Evolutionary conservation across 306 rosid genomes (phyloP).

Genomic region (Nissolia schottii): DNA sequence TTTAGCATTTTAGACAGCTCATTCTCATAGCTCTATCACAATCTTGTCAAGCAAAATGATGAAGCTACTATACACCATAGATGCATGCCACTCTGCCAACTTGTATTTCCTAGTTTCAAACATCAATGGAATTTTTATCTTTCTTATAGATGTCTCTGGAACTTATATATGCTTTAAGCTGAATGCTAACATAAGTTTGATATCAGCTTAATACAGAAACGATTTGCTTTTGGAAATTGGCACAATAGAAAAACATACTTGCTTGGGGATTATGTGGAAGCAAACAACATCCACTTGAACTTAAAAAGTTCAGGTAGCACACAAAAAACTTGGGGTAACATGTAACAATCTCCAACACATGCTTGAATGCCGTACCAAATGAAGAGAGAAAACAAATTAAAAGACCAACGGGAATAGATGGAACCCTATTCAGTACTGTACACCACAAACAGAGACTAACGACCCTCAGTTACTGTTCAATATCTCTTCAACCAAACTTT

Average conservation of each 20-base stretch:
- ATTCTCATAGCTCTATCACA: neutral
- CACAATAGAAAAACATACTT: neutral
- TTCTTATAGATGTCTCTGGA: neutral
- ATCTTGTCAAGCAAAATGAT: conserved; percentile 10
- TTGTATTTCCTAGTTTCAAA: neutral
- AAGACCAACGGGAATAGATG: neutral
- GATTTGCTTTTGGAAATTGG: conserved; percentile 1
- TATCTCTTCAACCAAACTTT: neutral
- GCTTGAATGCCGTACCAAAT: neutral
- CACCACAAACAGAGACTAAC: neutral
- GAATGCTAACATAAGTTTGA: neutral
- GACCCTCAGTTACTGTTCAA: neutral
- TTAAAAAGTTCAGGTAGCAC: neutral
- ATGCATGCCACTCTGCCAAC: conserved; percentile 12
- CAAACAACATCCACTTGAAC: neutral
- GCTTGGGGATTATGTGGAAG: conserved; percentile 9
- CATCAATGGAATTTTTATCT: neutral
- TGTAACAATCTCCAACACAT: neutral
- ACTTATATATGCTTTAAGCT: neutral
- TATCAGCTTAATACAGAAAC: neutral
- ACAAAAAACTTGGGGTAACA: neutral
- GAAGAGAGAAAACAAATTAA: neutral
- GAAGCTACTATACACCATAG: conserved; percentile 12
- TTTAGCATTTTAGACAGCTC: neutral
- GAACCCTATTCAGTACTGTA: neutral